Percentiles rank a stretch among this genome's conserved stretches.
These are phyloP conservation scores for Raphanus hybrid DNA, from an alignment of 441 rosid species.

Conservation along the genomic window DNA sequence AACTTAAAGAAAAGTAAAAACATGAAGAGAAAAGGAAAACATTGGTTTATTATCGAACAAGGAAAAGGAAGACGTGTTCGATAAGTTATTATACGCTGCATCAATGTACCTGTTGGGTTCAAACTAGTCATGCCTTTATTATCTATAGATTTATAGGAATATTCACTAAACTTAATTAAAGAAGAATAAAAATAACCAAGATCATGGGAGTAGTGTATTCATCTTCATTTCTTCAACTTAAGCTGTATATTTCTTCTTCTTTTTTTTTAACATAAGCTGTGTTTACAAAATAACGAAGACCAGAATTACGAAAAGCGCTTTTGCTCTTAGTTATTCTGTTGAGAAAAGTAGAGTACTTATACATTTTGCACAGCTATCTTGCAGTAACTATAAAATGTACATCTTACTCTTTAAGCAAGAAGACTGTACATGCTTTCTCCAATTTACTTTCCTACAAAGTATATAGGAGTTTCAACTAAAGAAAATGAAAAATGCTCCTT, in stretches of 20 bases:
- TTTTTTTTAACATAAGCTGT: no score
- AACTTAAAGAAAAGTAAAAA: no score
- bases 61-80: no score
- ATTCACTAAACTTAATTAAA: background rate
- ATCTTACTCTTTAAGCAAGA: slow-evolving; percentile 25
- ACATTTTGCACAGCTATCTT: slow-evolving; percentile 19
- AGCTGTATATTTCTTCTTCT: no score
- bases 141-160: no score
- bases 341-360: background rate
- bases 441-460: background rate
- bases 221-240: no score
- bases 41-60: no score
- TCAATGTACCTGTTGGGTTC: no score
- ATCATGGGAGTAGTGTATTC: background rate
- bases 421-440: slow-evolving; percentile 29
- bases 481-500: slow-evolving; percentile 11
- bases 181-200: background rate
- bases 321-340: background rate
- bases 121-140: no score
- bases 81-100: no score
- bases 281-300: background rate
- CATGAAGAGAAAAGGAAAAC: no score
- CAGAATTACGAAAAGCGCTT: background rate
- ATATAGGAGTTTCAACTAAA: slow-evolving; percentile 13
- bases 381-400: slow-evolving; percentile 27